Evolutionary conservation across 2,329 filamentous ascomycete genomes (phyloP), one percentile per base, ranked within the genome.

Genomic region (Pestalotiopsis sp.): DNA sequence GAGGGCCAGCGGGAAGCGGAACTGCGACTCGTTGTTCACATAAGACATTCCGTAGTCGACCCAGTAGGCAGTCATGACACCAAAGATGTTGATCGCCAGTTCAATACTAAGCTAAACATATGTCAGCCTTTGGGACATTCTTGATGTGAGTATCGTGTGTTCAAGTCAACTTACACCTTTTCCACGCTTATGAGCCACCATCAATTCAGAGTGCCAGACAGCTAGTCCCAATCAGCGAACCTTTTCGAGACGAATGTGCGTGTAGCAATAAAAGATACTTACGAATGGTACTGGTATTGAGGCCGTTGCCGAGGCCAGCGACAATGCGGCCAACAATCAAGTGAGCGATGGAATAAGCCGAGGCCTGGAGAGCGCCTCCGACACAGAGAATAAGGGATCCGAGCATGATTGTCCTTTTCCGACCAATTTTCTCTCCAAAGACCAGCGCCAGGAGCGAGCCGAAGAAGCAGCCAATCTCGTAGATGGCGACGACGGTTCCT

Each of bases 291-390:
- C 80, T 81, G 70, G 82, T 85, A 73, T 83, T 79, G 49, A 83
- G 80, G 11, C 84, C 84, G 57, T 83, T 81, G 0, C 84, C 84
- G 9, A 85, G 71, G 4, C 85, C 85, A 0, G 85, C 82, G 11
- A 87, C 78, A 36, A 85, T 80, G 13, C 85, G 78, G 2, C 82
- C 85, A 7, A 84, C 77, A 45, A 85, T 80, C 68, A 85, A 78
- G 66, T 84, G 83, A 0, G 82, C 72, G 4, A 81, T 78, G n/a
- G 75, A 78, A 70, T 79, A 84, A 1, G 82, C 80, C 0, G 82
- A 78, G 2, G 82, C 79, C 73, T 86, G 84, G 3, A 87, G 76
- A 3, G 81, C 70, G 2, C 83, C 83, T 4, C 84, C 85, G 0
- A 81, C 66, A n/a, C 81, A 77, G 78, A 84, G 80, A 70, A 84